phyloP scores from a whole-genome alignment of 2,329 filamentous ascomycete species.

The Ascosphaera aggregata region DNA sequence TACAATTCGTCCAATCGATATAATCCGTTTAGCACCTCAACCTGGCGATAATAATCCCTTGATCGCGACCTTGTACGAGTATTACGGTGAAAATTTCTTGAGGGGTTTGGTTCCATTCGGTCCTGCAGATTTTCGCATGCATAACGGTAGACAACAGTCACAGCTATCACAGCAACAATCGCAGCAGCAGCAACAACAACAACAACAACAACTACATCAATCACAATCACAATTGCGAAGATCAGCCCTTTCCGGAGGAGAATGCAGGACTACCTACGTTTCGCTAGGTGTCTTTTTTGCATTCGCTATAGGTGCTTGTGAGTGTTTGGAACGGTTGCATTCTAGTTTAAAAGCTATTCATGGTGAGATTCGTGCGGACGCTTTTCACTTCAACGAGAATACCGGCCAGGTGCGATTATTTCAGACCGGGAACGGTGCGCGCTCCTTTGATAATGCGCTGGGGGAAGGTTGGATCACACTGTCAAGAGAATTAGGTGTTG shows the following conservation, averaged over 20 bases:
- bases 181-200: too few species aligned
- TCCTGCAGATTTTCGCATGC: slow-evolving; percentile 44
- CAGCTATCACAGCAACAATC: neutral
- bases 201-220: too few species aligned
- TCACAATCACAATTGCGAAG: too few species aligned
- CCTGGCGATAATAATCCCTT: slow-evolving; percentile 47
- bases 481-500: slow-evolving; percentile 63
- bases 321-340: slow-evolving; percentile 77
- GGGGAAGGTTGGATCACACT: slow-evolving; percentile 71
- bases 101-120: slow-evolving; percentile 51
- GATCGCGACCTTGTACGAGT: slow-evolving; percentile 59
- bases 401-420: slow-evolving; percentile 52
- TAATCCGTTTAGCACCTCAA: slow-evolving; percentile 45
- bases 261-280: neutral
- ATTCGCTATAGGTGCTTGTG: slow-evolving; percentile 70
- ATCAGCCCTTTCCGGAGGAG: neutral
- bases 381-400: slow-evolving; percentile 63
- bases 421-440: slow-evolving; percentile 65
- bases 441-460: slow-evolving; percentile 77
- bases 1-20: slow-evolving; percentile 59
- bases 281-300: slow-evolving; percentile 41
- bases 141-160: slow-evolving; percentile 15
- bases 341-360: slow-evolving; percentile 71
- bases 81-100: slow-evolving; percentile 52
- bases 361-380: slow-evolving; percentile 73